Percentiles rank a stretch among this genome's conserved stretches.
These are phyloP conservation scores for Pythium coloratum DNA, from an alignment of 352 stramenopile species.

Conservation along the genomic window DNA sequence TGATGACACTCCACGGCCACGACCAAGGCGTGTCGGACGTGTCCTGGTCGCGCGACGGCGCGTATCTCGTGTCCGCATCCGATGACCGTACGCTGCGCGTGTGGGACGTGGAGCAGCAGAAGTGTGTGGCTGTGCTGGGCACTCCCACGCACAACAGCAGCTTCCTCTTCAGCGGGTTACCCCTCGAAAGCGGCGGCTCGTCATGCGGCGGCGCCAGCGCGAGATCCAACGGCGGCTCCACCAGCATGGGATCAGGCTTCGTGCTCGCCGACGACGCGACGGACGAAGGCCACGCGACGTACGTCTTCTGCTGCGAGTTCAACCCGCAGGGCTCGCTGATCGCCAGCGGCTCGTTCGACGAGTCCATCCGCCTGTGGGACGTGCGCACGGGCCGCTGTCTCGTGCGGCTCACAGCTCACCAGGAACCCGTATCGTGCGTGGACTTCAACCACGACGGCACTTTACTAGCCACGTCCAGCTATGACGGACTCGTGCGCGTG, in stretches of 20 bases:
- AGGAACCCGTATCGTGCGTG: constrained; percentile 94
- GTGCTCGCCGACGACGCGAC: constrained; percentile 8
- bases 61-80: constrained; percentile 91
- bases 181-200: constrained; percentile 23
- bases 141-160: constrained; percentile 37
- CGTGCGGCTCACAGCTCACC: constrained; percentile 89
- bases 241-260: neutral
- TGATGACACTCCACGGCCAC: constrained; percentile 80
- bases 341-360: constrained; percentile 90
- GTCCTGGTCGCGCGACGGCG: constrained; percentile 85
- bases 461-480: constrained; percentile 84
- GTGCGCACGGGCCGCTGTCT: constrained; percentile 90
- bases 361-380: constrained; percentile 96
- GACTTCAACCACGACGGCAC: constrained; percentile 95
- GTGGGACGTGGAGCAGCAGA: constrained; percentile 92
- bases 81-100: constrained; percentile 95
- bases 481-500: constrained; percentile 86
- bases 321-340: constrained; percentile 94
- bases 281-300: constrained; percentile 88
- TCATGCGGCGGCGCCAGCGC: neutral
- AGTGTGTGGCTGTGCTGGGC: constrained; percentile 70
- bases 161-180: constrained; percentile 32
- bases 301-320: constrained; percentile 95
- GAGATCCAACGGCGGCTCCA: constrained; percentile 7
- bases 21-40: constrained; percentile 94